phyloP scores from a whole-genome alignment of 1,284 basidiomycete species.

The Rhodotorula sp. region DNA sequence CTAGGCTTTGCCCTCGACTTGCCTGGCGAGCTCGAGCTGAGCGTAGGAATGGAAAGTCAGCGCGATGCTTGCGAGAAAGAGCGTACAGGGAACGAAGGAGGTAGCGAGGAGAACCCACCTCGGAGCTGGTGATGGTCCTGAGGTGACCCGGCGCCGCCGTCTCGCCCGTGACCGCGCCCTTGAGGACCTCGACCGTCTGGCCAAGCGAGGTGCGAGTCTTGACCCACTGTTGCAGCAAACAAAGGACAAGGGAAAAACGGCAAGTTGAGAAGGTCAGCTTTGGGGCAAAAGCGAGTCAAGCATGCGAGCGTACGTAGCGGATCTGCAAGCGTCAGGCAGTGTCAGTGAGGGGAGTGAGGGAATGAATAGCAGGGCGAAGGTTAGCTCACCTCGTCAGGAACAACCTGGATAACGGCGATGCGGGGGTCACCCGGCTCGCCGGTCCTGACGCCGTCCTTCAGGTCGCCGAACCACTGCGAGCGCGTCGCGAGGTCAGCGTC shows the following conservation, averaged over 20 bases:
- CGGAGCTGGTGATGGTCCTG: constrained; percentile 58
- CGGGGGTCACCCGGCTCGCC: constrained; percentile 79
- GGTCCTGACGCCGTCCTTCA: constrained; percentile 82
- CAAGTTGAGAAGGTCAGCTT: not conserved
- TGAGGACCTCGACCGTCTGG: constrained; percentile 60
- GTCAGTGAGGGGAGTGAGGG: not conserved
- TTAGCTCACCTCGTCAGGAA: constrained; percentile 64
- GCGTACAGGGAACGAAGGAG: too few species aligned
- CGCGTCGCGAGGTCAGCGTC: accelerated
- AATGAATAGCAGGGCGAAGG: not conserved
- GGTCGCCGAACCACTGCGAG: constrained; percentile 71
- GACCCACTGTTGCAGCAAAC: constrained; percentile 56
- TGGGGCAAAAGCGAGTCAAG: accelerated
- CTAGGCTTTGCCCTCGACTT: not conserved
- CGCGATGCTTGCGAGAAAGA: not conserved
- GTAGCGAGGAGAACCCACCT: constrained; percentile 1
- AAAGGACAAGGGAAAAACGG: not conserved
- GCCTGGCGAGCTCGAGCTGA: constrained; percentile 8
- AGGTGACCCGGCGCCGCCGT: constrained; percentile 66
- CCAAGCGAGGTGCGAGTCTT: constrained; percentile 57
- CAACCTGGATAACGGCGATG: constrained; percentile 75
- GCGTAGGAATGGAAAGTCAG: not conserved
- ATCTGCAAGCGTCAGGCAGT: constrained; percentile 53
- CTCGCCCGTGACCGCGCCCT: constrained; percentile 61
- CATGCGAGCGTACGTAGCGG: constrained; percentile 56